These are phyloP conservation scores for Hypericum androsaemum DNA, from an alignment of 345 rosid genomes.

Conservation along the genomic window DNA sequence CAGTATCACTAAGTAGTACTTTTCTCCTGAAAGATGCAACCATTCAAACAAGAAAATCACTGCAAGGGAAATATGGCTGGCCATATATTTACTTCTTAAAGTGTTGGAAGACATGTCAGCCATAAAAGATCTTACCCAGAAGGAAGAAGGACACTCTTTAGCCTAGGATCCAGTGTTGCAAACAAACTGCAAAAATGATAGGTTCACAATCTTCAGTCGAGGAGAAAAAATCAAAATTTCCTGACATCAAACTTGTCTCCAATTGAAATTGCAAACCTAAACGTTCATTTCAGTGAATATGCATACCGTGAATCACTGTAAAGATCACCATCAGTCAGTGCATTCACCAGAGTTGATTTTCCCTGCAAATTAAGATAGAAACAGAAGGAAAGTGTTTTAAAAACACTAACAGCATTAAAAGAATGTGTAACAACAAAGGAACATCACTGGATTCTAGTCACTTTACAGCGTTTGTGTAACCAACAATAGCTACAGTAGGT, in stretches of 20 bases:
- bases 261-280: conserved; percentile 3
- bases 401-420: conserved; percentile 1
- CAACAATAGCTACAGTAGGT: conserved; percentile 85
- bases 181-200: conserved; percentile 43
- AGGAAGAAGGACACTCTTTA: conserved; percentile 61
- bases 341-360: conserved; percentile 73
- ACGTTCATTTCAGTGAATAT: conserved; percentile 5
- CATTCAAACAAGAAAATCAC: neutral
- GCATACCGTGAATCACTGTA: conserved; percentile 75
- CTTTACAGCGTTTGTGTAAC: conserved; percentile 94
- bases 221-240: conserved; percentile 4
- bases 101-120: neutral
- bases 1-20: conserved; percentile 83
- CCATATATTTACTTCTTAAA: conserved; percentile 1
- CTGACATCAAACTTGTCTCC: conserved; percentile 3
- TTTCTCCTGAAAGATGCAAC: conserved; percentile 48
- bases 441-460: conserved; percentile 14
- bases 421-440: neutral
- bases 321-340: conserved; percentile 58
- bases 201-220: conserved; percentile 8
- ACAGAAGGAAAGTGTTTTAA: neutral
- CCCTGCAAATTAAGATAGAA: conserved; percentile 38
- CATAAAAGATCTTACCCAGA: conserved; percentile 43
- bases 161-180: conserved; percentile 74
- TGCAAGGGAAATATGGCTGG: neutral